Evolutionary conservation across 2,329 filamentous ascomycete species (phyloP).

Genomic region (Xylariaceae sp.): DNA sequence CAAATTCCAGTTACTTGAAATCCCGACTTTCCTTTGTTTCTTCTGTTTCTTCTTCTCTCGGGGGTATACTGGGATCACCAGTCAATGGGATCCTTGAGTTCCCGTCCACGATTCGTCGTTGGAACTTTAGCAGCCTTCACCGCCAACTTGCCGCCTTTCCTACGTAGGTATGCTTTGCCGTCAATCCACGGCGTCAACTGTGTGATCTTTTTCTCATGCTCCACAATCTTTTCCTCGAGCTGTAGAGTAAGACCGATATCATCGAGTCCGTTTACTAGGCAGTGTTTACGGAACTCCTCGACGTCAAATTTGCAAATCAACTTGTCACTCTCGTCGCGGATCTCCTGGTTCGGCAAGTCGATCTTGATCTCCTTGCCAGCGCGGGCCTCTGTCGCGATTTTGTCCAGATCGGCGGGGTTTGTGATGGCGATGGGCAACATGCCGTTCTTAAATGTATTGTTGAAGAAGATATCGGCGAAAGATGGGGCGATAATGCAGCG

Average conservation of each 20-base stretch:
- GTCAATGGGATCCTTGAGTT: conserved; percentile 78
- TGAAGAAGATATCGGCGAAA: conserved; percentile 86
- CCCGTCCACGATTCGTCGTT: conserved; percentile 82
- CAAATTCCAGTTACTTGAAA: not conserved
- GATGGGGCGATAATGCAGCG: conserved; percentile 87
- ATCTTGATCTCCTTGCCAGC: conserved; percentile 82
- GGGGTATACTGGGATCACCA: conserved; percentile 53
- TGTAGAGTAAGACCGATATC: conserved; percentile 95
- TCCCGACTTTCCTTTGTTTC: conserved; percentile 3
- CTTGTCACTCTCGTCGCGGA: conserved; percentile 70
- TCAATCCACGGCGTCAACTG: conserved; percentile 85
- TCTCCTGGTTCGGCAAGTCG: conserved; percentile 76
- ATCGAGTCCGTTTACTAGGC: conserved; percentile 85
- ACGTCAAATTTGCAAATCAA: conserved; percentile 77
- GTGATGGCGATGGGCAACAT: conserved; percentile 83
- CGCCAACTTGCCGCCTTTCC: conserved; percentile 50
- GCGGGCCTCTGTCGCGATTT: conserved; percentile 69
- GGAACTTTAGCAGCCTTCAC: conserved; percentile 65
- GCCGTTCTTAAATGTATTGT: conserved; percentile 99
- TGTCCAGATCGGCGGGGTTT: conserved; percentile 59
- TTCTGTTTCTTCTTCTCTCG: not conserved
- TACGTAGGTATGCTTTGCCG: conserved; percentile 71
- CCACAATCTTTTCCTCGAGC: conserved; percentile 79
- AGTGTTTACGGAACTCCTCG: conserved; percentile 92
- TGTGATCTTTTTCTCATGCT: conserved; percentile 74